phyloP scores from a whole-genome alignment of 139 green algal species.

The Desmodesmus armatus region DNA sequence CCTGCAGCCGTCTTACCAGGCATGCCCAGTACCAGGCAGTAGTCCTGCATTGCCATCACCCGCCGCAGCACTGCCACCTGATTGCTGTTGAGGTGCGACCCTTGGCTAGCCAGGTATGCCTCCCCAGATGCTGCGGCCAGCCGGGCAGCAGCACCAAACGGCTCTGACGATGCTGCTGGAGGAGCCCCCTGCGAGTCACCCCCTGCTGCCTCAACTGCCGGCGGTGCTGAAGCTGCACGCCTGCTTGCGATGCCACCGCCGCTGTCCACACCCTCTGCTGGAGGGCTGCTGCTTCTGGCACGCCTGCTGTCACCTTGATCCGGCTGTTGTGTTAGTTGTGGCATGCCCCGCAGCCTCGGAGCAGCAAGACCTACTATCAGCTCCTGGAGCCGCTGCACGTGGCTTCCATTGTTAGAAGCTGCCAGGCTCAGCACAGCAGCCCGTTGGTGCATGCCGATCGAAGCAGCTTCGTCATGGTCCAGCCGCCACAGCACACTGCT shows the following conservation, averaged over 20 bases:
- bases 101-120: constrained; percentile 41
- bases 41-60: constrained; percentile 76
- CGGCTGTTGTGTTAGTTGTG: too few relatives aligned
- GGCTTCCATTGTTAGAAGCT: neutral
- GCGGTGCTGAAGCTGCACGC: neutral
- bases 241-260: constrained; percentile 6
- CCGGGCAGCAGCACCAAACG: neutral
- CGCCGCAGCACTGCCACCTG: constrained; percentile 74
- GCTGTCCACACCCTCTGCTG: neutral
- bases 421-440: constrained; percentile 66
- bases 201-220: neutral
- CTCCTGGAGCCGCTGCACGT: constrained; percentile 54
- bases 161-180: neutral
- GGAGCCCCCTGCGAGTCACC: neutral
- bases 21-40: constrained; percentile 91
- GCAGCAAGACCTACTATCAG: constrained; percentile 73
- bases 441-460: constrained; percentile 66
- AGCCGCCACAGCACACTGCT: constrained; percentile 73
- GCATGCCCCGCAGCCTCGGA: constrained; percentile 38
- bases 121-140: constrained; percentile 9
- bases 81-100: constrained; percentile 70
- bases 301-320: neutral
- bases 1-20: constrained; percentile 56
- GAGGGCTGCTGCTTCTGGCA: constrained; percentile 19
- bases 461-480: constrained; percentile 77